Percentiles rank a stretch among this genome's conserved stretches.
phyloP scores from a whole-genome alignment of 768 basidiomycete genomes.

The Hericium erinaceus region DNA sequence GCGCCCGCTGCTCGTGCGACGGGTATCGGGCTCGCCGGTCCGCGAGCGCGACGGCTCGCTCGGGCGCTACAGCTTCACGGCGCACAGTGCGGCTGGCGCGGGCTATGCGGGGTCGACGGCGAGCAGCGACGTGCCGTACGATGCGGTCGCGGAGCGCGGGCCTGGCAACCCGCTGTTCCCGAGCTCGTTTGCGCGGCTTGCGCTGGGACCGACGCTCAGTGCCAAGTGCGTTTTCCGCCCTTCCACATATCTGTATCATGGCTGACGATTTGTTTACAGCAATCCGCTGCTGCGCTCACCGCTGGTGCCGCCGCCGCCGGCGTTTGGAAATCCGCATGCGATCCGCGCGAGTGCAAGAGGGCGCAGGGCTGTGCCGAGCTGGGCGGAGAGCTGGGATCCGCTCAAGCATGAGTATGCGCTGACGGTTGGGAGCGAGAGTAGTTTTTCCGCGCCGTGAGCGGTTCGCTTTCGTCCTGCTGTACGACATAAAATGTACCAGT shows the following conservation, averaged over 20 bases:
- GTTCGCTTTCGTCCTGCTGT: too few relatives aligned
- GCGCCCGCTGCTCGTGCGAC: too few relatives aligned
- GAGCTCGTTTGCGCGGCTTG: conserved; percentile 65
- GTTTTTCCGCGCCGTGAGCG: conserved; percentile 7
- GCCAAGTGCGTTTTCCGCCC: conserved; percentile 32
- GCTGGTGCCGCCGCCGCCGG: conserved; percentile 19
- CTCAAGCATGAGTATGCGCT: conserved; percentile 35
- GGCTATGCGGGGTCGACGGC: conserved; percentile 9
- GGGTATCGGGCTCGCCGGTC: not conserved
- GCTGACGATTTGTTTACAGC: conserved; percentile 1
- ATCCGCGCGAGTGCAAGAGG: conserved; percentile 15
- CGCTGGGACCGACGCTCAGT: conserved; percentile 53
- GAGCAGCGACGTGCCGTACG: conserved; percentile 27
- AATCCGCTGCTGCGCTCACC: conserved; percentile 22
- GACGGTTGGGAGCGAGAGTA: conserved; percentile 29
- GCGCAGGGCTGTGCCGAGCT: conserved; percentile 21
- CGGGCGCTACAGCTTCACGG: conserved; percentile 5
- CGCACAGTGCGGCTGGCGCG: conserved; percentile 6
- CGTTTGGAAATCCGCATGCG: conserved; percentile 18
- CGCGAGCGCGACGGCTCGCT: not conserved
- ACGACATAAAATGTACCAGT: too few relatives aligned
- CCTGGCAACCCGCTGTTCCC: conserved; percentile 79
- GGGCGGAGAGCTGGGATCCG: conserved; percentile 33
- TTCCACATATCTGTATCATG: not conserved
- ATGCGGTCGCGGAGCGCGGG: conserved; percentile 50